Evolutionary conservation across 2,329 filamentous ascomycete genomes (phyloP), one percentile per base, ranked within the genome.

Genomic region (Nothophaeocryptopus gaeumannii): DNA sequence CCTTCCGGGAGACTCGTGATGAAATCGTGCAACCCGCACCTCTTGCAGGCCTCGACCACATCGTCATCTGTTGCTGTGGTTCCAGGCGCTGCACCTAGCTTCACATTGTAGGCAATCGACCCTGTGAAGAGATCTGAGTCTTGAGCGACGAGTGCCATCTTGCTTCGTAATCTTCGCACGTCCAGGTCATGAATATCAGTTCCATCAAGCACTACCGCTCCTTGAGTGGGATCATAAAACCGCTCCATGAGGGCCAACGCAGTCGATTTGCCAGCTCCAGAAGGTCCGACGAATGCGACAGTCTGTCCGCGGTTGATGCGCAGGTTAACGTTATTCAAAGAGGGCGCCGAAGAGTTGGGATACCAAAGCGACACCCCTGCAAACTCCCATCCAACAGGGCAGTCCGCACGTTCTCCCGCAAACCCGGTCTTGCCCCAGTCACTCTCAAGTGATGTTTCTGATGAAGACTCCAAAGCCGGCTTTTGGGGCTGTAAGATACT

Each of bases 251-350:
- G 56, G n/a, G 72, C 64, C 9, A 75, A 66, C 2, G 69, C 67
- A n/a, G 71, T 72, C 1, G 70, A 72, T 58, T 76, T 76, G 15
- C 73, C 74, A 3, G 72, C 72, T 9, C 74, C 73, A 36, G 70
- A 73, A 13, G 71, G 68, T 2, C 73, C 73, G 1, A 75, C 72
- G 30, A 75, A 67, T 1, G 72, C 73, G 1, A 84, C 69, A 0
- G 78, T 82, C 46, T 81, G 70, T 2, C 80, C 80, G 1, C 73
- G 72, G 10, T 65, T 60, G 3, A 76, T 74, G 0, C 66, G 67
- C 29, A 85, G 70, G 8, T 63, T 74, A 4, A 83, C 61, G 11
- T 74, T 69, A 8, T 70, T 67, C 5, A 84, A 67, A 0, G 78
- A 63, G 7, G 58, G 51, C 11, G 65, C 63, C 15, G 67, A 67